Conservation (phyloP, 202 grass and related monocot species). For the Schoenoplectus tabernaemontani region DNA sequence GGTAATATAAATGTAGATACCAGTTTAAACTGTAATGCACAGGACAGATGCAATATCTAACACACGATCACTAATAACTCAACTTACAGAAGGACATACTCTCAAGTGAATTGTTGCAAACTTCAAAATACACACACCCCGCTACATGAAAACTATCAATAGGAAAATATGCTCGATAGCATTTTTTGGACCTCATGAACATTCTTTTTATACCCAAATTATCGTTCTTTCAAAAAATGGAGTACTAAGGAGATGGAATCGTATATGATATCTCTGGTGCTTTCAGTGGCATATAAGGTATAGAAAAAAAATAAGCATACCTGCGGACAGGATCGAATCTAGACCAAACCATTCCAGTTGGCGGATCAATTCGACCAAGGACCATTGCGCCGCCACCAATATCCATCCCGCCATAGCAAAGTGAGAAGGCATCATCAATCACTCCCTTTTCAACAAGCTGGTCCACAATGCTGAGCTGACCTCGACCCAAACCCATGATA, state of each 20-base stretch:
- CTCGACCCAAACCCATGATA: slow-evolving; percentile 88
- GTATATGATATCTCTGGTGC: neutral
- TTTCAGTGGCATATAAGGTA: neutral
- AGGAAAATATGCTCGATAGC: slow-evolving; percentile 2
- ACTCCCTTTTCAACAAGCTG: slow-evolving; percentile 87
- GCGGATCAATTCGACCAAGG: slow-evolving; percentile 62
- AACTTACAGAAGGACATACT: neutral
- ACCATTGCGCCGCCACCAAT: slow-evolving; percentile 95
- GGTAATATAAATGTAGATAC: neutral
- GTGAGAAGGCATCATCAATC: slow-evolving; percentile 89
- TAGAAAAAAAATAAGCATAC: slow-evolving; percentile 34
- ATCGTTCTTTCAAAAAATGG: neutral
- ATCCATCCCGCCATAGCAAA: slow-evolving; percentile 98
- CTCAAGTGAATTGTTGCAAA: neutral
- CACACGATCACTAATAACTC: neutral
- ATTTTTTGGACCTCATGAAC: too few relatives aligned
- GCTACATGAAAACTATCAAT: neutral
- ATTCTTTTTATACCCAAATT: too few relatives aligned
- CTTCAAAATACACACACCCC: neutral
- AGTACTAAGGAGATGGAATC: neutral
- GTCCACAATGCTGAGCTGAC: slow-evolving; percentile 93
- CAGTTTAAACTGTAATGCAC: neutral
- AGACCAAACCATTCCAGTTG: slow-evolving; percentile 61
- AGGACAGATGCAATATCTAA: slow-evolving; percentile 3
- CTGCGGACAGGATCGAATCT: slow-evolving; percentile 70